Base-by-base conservation (phyloP, 345 rosid species). In the Eucalyptus cloeziana region DNA sequence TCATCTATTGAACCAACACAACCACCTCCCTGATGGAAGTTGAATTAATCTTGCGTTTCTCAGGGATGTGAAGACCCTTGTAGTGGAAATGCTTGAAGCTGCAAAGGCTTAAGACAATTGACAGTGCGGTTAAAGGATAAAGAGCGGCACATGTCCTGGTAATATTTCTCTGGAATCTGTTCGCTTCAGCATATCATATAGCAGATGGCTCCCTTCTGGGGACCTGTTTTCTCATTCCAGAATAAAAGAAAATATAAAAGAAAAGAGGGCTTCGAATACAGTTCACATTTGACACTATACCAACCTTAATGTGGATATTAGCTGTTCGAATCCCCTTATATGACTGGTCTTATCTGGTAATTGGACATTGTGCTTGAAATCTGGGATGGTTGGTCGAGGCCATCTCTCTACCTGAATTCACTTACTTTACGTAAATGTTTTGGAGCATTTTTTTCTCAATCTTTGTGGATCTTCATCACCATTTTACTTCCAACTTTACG, bases 21-120 rank as follows among this genome's bases (percentile, higher is more conserved):
- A 76, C 30, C 80, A 40, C 9, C 83, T 76, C 83, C 22, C 47
- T 40, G 83, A 76, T 0, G 30, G 83, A 76, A 76, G 15, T 40
- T 40, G 83, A 76, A 40, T 76, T 40, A 40, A 76, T 11, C 58
- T 51, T 86, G 89, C 54, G 8, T 86, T 85, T 49, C 86, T 25
- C 89, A 97, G 99, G 97, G 99, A 96, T 93, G 96, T 96, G 92
- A 97, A 97, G 93, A 96, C 96, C 87, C 91, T 96, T 40, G 89
- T 96, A 30, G 97, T 97, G 91, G 99, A 97, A 87, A 95, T 97
- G 99, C 99, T 96, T 89, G 96, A 94, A 93, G 95, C 96, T 90
- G 98, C 96, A 6, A 92, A 91, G 88, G 89, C 94, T 58, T 90
- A 92, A 85, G 90, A 86, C 91, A 92, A 56, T 80, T 94, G 92